These are phyloP conservation scores for Metschnikowia kunwiensis DNA, from an alignment of 805 yeast species.

Conservation along the genomic window DNA sequence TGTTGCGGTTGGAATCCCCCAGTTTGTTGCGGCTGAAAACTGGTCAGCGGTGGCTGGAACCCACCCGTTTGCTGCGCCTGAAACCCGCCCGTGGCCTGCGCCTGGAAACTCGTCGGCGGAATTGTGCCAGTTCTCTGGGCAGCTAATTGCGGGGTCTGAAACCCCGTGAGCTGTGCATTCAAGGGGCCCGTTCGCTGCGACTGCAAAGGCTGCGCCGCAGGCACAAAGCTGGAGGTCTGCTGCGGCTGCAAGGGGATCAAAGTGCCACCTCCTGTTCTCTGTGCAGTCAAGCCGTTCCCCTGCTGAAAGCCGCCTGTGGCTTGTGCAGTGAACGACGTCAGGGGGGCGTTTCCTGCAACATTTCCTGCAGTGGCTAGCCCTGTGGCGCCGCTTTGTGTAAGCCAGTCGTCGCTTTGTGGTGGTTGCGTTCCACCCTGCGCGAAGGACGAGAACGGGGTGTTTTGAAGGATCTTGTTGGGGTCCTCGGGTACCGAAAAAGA, in stretches of 20 bases:
- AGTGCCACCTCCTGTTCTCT: conserved; percentile 46
- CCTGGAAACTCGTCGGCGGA: conserved; percentile 17
- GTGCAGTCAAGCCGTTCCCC: conserved; percentile 18
- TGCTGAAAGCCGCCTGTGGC: conserved; percentile 26
- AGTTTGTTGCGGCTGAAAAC: conserved; percentile 7
- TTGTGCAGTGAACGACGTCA: conserved; percentile 39
- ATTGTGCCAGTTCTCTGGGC: conserved; percentile 19
- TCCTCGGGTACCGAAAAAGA: conserved; percentile 72
- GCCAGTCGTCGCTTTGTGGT: conserved; percentile 22
- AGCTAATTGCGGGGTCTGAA: conserved; percentile 9
- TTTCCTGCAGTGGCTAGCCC: conserved; percentile 6
- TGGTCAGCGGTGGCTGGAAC: conserved; percentile 13
- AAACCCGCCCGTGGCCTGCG: conserved; percentile 20
- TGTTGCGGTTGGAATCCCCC: conserved; percentile 21
- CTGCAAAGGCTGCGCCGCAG: conserved; percentile 23
- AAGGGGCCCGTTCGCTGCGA: conserved; percentile 40
- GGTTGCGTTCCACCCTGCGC: conserved; percentile 16
- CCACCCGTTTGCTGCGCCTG: conserved; percentile 23
- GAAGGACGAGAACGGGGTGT: conserved; percentile 42
- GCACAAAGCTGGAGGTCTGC: conserved; percentile 64
- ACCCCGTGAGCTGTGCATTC: conserved; percentile 23
- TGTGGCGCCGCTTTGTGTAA: conserved; percentile 8
- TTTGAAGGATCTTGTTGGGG: conserved; percentile 36
- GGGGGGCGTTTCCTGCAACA: conserved; percentile 14
- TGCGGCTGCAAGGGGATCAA: conserved; percentile 56